phyloP scores from a whole-genome alignment of 192 early-diverging fungal genomes.

The Entomortierella parvispora region DNA sequence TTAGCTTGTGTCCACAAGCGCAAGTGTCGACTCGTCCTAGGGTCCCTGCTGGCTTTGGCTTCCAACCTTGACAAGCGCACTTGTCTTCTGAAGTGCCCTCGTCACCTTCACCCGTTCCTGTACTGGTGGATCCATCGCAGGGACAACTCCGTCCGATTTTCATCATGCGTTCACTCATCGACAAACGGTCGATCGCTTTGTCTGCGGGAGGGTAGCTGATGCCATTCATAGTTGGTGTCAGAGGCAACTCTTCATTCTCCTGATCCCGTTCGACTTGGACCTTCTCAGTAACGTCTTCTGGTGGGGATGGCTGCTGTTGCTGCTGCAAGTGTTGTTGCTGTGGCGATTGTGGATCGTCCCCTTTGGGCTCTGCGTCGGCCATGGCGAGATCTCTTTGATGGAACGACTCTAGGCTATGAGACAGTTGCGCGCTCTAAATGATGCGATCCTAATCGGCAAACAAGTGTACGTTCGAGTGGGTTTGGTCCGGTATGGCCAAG shows the following conservation, averaged over 20 bases:
- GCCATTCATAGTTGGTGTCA: slow-evolving; percentile 17
- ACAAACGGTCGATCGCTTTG: slow-evolving; percentile 35
- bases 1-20: slow-evolving; percentile 58
- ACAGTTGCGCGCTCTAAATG: too few species aligned
- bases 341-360: slow-evolving; percentile 6
- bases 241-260: slow-evolving; percentile 9
- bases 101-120: not conserved
- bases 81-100: not conserved
- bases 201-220: slow-evolving; percentile 51
- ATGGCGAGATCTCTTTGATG: too few species aligned
- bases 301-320: slow-evolving; percentile 31
- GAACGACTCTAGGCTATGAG: too few species aligned
- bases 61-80: slow-evolving; percentile 63
- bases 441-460: too few species aligned
- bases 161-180: slow-evolving; percentile 55
- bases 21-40: slow-evolving; percentile 51
- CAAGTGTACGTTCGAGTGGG: too few species aligned
- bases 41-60: slow-evolving; percentile 45
- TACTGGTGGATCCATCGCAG: slow-evolving; percentile 29
- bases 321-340: slow-evolving; percentile 13
- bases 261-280: slow-evolving; percentile 1
- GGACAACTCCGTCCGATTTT: slow-evolving; percentile 61
- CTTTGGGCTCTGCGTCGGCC: slow-evolving; percentile 10
- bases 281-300: slow-evolving; percentile 10
- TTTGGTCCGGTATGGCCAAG: too few species aligned